Evolutionary conservation across 1,284 basidiomycete genomes (phyloP), one percentile per base, ranked within the genome.

Genomic region (Ganoderma boninense): DNA sequence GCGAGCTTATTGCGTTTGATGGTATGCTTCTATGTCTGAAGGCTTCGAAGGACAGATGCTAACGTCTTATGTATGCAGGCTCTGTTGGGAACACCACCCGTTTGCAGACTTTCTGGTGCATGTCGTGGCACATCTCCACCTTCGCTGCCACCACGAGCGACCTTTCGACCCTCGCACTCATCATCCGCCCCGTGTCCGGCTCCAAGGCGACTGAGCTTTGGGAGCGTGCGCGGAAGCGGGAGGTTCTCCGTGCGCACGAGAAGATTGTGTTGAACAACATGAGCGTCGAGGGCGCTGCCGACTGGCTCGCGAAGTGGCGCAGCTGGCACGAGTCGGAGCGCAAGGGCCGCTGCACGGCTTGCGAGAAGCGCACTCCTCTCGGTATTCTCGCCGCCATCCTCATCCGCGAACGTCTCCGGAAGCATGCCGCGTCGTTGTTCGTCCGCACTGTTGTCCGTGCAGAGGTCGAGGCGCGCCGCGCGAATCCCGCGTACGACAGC

Each of bases 101-200:
- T 16, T 72, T 86, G 2, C 85, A 87, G 68, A 86, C 86, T 0
- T 90, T 87, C 79, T 84, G 84, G 77, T 83, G 84, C 70, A 84
- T 87, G 78, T 82, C 84, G 4, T 80, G 83, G 66, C 82, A 84
- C 67, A 79, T 85, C 71, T 84, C 80, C 32, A 79, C 80, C 67
- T 81, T 80, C 70, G 77, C 76, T 38, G 81, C 80, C 0, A 82
- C 84, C 1, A 81, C 87, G 2, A 82, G 82, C 4, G 87, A 91
- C 61, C 79, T 89, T n/a, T 83, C 84, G 7, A 90, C 90, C 0
- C 83, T 90, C 20, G 87, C 91, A 0, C 80, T 93, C 32, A 83
- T 89, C 62, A 79, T 89, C 35, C 83, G 83, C 63, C 78, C 82
- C 74, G 64, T 86, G 72, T 82, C 82, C 75, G 75, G 73, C 32